phyloP scores from a whole-genome alignment of 1,139 yeast genomes.

The Nakaseomyces bracarensis region DNA sequence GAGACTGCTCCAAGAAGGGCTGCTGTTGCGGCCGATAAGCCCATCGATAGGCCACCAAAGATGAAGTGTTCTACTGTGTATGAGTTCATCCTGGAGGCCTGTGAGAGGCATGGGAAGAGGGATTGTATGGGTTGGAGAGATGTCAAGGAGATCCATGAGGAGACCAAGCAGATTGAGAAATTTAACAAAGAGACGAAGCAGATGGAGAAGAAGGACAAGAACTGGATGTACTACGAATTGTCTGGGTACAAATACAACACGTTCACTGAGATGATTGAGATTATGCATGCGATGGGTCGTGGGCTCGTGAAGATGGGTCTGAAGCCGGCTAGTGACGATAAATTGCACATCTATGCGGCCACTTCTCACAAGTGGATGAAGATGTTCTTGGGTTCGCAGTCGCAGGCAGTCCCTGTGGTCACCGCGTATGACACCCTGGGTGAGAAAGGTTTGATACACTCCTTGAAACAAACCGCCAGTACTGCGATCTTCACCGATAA shows the following conservation, averaged over 20 bases:
- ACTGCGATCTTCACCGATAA: conserved; percentile 78
- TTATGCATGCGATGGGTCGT: conserved; percentile 53
- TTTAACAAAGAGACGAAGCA: conserved; percentile 56
- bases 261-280: conserved; percentile 47
- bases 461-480: conserved; percentile 74
- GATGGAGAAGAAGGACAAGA: conserved; percentile 51
- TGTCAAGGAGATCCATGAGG: conserved; percentile 61
- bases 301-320: conserved; percentile 74
- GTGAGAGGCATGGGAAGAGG: conserved; percentile 45
- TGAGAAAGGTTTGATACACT: conserved; percentile 81
- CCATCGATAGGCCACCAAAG: conserved; percentile 47
- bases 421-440: conserved; percentile 98
- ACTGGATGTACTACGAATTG: conserved; percentile 81
- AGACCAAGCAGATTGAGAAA: conserved; percentile 67
- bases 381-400: conserved; percentile 65
- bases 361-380: conserved; percentile 90
- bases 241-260: conserved; percentile 61
- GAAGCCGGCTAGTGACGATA: conserved; percentile 51
- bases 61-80: conserved; percentile 58
- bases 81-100: conserved; percentile 60
- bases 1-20: conserved; percentile 91
- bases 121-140: conserved; percentile 77
- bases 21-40: conserved; percentile 42
- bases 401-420: conserved; percentile 78
- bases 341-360: conserved; percentile 75